Conservation (phyloP, 1,284 basidiomycete genomes). For the Rhodotorula sp. region DNA sequence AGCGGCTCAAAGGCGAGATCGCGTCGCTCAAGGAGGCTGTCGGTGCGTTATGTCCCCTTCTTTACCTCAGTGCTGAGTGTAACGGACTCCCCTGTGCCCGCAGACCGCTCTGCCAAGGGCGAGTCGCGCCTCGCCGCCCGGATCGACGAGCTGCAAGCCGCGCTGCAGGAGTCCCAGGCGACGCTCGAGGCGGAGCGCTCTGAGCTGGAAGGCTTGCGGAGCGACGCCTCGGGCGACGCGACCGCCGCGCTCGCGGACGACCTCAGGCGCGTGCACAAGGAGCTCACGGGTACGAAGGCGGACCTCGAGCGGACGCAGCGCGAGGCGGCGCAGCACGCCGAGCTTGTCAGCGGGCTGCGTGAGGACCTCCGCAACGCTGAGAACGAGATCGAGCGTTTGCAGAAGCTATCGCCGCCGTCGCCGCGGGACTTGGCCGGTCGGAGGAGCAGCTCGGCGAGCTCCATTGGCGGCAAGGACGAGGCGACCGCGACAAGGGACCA, state of each 20-base stretch:
- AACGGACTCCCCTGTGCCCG: not conserved
- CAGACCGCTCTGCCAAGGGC: slow-evolving; percentile 62
- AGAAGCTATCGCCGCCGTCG: slow-evolving; percentile 1
- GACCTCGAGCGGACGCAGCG: slow-evolving; percentile 48
- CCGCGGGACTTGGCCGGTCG: not conserved
- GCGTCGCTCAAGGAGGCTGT: slow-evolving; percentile 64
- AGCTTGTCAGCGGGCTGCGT: slow-evolving; percentile 54
- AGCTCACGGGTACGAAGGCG: slow-evolving; percentile 58
- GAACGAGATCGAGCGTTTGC: slow-evolving; percentile 35
- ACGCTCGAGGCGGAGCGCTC: slow-evolving; percentile 88
- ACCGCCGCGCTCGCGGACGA: slow-evolving; percentile 31
- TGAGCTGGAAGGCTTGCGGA: slow-evolving; percentile 80
- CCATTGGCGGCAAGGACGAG: slow-evolving; percentile 43
- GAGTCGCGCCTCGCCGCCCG: slow-evolving; percentile 66
- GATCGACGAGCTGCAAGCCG: slow-evolving; percentile 81
- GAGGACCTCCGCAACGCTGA: slow-evolving; percentile 51
- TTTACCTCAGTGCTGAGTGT: not conserved
- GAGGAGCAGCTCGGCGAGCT: slow-evolving; percentile 11
- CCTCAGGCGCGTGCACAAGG: slow-evolving; percentile 52
- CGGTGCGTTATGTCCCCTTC: slow-evolving; percentile 8
- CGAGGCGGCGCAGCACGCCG: slow-evolving; percentile 45
- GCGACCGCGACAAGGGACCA: slow-evolving; percentile 41
- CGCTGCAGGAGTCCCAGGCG: slow-evolving; percentile 79
- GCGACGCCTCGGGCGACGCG: slow-evolving; percentile 55
- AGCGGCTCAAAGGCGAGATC: slow-evolving; percentile 68